Base-by-base conservation (phyloP, 345 rosid species). In the Eucalyptus polyanthemos region DNA sequence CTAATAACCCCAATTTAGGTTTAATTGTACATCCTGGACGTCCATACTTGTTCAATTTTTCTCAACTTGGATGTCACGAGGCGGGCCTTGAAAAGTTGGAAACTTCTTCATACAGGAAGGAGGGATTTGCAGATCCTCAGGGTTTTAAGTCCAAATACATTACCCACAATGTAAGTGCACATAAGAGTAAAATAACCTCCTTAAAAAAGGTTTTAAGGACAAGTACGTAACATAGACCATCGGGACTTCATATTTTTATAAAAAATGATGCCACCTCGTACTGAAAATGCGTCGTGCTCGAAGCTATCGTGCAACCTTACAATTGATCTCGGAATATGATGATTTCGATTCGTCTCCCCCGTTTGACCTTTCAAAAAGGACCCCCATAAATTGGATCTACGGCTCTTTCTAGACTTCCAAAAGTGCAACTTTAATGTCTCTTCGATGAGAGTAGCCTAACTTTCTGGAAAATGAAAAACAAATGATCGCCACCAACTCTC, bases 31-130 rank as follows among this genome's bases (percentile, higher is more conserved):
- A 56, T 56, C 27, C 12, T 24, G 29, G 62, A 56, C 3, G 6
- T 9, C 2, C 12, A 22, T 22, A 22, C 27, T 56, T 22, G 60
- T 21, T 22, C 29, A 56, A 62, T 3, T 14, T 62, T 34, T 29
- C 34, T 60, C 14, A 3, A 60, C n/a, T 60, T 60, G 8, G 4
- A 12, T 60, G 16, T 13, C 67, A 60, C 7, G 31, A 60, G 67
- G 14, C 8, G 15, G 31, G 67, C n/a, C 7, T 60, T 27, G 16
- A 29, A 60, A 60, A 60, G 67, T 56, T 22, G 1, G 0, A 0
- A 7, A 19, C 56, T 27, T 60, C 25, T 27, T 25, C 4, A 11
- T 25, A 60, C 14, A 6, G 8, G 15, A 25, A 60, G 15, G 67
- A 60, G 31, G n/a, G 31, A 60, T 27, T 12, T 11, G 15, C 31